Conservation (phyloP, 148 eudicot species). For the Nyssa sinensis region DNA sequence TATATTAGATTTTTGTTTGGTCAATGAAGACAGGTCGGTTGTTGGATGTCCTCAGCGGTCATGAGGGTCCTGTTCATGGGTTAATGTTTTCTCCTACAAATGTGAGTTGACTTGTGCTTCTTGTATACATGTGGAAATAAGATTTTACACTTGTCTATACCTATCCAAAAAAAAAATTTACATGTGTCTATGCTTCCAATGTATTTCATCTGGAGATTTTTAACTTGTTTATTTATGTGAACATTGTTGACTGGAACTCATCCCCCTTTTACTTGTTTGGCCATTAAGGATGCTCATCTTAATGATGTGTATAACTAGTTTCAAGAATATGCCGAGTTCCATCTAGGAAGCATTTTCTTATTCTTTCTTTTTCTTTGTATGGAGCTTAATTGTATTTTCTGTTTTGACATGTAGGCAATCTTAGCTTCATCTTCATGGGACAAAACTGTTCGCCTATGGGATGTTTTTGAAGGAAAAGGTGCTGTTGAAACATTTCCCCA, state of each 20-base stretch:
- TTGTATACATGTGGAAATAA: not conserved
- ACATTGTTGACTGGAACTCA: not conserved
- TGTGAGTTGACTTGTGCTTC: conserved; percentile 44
- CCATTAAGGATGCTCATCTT: not conserved
- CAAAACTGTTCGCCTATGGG: conserved; percentile 92
- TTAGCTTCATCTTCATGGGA: conserved; percentile 98
- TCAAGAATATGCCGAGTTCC: not conserved
- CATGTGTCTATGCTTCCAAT: no score
- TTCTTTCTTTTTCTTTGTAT: not conserved
- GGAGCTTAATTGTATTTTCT: not conserved
- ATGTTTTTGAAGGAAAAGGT: conserved; percentile 92
- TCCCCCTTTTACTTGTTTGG: not conserved
- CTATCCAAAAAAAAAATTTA: no score
- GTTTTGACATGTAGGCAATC: conserved; percentile 49
- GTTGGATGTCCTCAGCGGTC: conserved; percentile 91
- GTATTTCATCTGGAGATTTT: not conserved
- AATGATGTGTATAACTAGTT: not conserved
- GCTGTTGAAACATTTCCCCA: conserved; percentile 91
- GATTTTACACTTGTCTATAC: not conserved
- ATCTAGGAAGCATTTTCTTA: not conserved
- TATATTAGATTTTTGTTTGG: conserved; percentile 88
- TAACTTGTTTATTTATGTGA: conserved; percentile 5
- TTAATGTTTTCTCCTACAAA: conserved; percentile 85
- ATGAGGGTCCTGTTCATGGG: conserved; percentile 97
- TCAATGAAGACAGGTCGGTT: conserved; percentile 98